phyloP scores from a whole-genome alignment of 176 grass and related monocot genomes.

The Musa schizocarpa region DNA sequence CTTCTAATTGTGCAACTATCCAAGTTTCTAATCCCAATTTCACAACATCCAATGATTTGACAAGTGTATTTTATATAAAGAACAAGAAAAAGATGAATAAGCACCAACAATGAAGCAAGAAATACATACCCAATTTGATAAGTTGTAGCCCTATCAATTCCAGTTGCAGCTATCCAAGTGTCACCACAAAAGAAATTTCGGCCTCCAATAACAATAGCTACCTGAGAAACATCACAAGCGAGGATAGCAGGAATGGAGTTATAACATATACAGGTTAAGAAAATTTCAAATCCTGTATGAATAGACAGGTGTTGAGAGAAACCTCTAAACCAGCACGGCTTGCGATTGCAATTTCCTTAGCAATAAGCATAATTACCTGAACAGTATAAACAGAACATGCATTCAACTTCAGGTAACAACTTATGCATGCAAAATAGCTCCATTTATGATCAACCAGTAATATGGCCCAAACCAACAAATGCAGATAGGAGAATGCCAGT shows the following conservation, averaged over 20 bases:
- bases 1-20: too few species aligned
- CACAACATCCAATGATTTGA: too few species aligned
- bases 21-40: too few species aligned
- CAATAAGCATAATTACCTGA: constrained; percentile 76
- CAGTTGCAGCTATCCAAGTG: constrained; percentile 68
- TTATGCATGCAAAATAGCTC: not conserved
- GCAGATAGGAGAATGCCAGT: constrained; percentile 2
- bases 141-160: constrained; percentile 70
- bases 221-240: constrained; percentile 25
- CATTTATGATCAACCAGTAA: not conserved
- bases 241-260: not conserved
- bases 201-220: constrained; percentile 71
- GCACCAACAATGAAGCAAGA: too few species aligned
- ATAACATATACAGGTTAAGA: constrained; percentile 17
- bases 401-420: not conserved
- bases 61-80: too few species aligned
- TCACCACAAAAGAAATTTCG: constrained; percentile 81
- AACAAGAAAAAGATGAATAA: not conserved
- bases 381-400: constrained; percentile 13
- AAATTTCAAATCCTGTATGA: not conserved
- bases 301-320: constrained; percentile 1
- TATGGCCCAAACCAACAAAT: not conserved
- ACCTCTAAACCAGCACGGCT: constrained; percentile 67
- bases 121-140: constrained; percentile 57
- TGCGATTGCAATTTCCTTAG: constrained; percentile 79